A percentile compares a stretch with the other conserved stretches of the same genome.
Conservation (phyloP, 306 rosid genomes). For the Vigna mungo region DNA sequence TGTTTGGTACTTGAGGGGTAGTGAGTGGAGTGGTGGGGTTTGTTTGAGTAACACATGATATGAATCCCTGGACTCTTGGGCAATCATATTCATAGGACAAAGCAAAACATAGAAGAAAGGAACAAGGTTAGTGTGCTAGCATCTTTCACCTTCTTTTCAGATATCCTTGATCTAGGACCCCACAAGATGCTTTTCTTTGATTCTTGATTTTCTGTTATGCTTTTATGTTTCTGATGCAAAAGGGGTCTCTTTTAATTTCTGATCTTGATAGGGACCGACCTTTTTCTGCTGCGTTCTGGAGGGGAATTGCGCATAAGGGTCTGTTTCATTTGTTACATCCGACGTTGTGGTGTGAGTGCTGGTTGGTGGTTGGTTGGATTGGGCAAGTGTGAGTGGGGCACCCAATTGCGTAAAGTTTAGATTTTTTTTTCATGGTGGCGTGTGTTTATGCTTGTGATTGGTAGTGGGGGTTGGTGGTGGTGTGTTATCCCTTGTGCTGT, state of each 20-base stretch:
- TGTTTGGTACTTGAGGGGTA: constrained; percentile 58
- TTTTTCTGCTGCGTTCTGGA: constrained; percentile 39
- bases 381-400: constrained; percentile 21
- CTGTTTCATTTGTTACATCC: constrained; percentile 49
- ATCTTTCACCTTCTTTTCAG: constrained; percentile 48
- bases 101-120: constrained; percentile 52
- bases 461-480: constrained; percentile 52
- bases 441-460: constrained; percentile 46
- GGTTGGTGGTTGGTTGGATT: constrained; percentile 37
- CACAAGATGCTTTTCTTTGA: constrained; percentile 54
- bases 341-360: constrained; percentile 31
- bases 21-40: constrained; percentile 55
- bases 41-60: constrained; percentile 29
- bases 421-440: constrained; percentile 47
- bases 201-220: constrained; percentile 48
- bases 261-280: constrained; percentile 37
- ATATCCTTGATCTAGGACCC: constrained; percentile 60
- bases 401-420: constrained; percentile 41
- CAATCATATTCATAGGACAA: constrained; percentile 60
- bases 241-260: constrained; percentile 47
- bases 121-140: constrained; percentile 66
- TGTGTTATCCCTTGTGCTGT: constrained; percentile 42
- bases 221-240: constrained; percentile 51
- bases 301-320: constrained; percentile 48
- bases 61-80: constrained; percentile 54